These are phyloP conservation scores for Catharanthus roseus DNA, from an alignment of 257 asterid genomes.

Conservation along the genomic window DNA sequence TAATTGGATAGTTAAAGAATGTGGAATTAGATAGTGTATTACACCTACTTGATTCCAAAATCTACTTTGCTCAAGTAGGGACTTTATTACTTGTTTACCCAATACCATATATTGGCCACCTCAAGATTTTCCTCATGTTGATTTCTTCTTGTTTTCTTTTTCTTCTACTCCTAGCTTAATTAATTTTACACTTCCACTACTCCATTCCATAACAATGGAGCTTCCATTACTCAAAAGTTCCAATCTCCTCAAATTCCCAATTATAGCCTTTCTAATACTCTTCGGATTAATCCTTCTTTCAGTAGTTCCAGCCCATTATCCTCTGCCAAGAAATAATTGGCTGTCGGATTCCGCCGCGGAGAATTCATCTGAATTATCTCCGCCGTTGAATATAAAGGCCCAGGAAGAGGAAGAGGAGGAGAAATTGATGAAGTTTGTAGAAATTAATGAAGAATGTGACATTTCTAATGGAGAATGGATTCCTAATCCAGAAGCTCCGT, in stretches of 20 bases:
- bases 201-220: not conserved
- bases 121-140: too few relatives aligned
- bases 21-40: too few relatives aligned
- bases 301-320: constrained; percentile 16
- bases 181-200: too few relatives aligned
- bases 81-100: too few relatives aligned
- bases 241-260: constrained; percentile 4
- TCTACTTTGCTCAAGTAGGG: too few relatives aligned
- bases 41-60: too few relatives aligned
- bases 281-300: constrained; percentile 9
- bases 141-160: too few relatives aligned
- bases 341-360: not conserved
- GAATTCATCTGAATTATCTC: not conserved
- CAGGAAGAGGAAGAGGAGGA: too few relatives aligned
- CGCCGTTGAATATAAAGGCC: not conserved
- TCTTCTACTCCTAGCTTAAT: not conserved
- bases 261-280: not conserved
- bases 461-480: constrained; percentile 28
- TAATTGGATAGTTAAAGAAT: too few relatives aligned
- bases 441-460: constrained; percentile 16
- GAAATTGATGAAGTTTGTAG: not conserved
- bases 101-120: too few relatives aligned
- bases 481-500: constrained; percentile 27
- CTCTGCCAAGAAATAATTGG: constrained; percentile 3
- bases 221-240: not conserved